Evolutionary conservation across 1,284 basidiomycete species (phyloP).

Genomic region (Chondrostereum purpureum): DNA sequence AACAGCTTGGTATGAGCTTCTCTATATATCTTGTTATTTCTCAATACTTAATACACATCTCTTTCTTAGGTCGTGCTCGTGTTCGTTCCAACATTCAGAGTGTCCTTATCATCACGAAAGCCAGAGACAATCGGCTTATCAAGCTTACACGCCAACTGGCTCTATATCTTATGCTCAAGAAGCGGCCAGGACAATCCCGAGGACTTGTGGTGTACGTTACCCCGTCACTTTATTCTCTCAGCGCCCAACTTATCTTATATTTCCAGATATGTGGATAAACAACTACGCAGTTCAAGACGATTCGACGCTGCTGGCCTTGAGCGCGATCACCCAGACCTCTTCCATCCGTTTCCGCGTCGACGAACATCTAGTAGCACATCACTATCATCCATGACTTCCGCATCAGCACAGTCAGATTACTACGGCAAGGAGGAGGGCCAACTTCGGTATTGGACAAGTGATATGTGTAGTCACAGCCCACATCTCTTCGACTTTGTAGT

Average conservation of each 20-base stretch:
- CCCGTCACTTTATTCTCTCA: neutral
- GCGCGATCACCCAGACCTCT: constrained; percentile 84
- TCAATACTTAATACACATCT: constrained; percentile 15
- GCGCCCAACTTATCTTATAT: neutral
- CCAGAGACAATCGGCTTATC: constrained; percentile 94
- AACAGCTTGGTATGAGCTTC: constrained; percentile 79
- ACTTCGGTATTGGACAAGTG: constrained; percentile 94
- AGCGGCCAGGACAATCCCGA: constrained; percentile 48
- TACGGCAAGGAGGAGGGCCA: constrained; percentile 70
- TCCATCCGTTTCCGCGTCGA: constrained; percentile 70
- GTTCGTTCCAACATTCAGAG: constrained; percentile 90
- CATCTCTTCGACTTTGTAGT: constrained; percentile 98
- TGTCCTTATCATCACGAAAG: constrained; percentile 96
- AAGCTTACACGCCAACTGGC: constrained; percentile 92
- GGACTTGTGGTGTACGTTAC: constrained; percentile 68
- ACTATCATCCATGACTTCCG: constrained; percentile 42
- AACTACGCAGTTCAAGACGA: constrained; percentile 85
- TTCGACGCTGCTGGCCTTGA: constrained; percentile 92
- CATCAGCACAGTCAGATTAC: constrained; percentile 27
- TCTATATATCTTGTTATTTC: constrained; percentile 11
- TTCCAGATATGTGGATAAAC: constrained; percentile 87
- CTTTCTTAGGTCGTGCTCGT: constrained; percentile 72
- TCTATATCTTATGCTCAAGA: constrained; percentile 88
- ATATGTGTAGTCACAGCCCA: constrained; percentile 89
- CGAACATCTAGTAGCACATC: constrained; percentile 65